These are phyloP conservation scores for Boletellus ananas DNA, from an alignment of 768 basidiomycete species.

Conservation along the genomic window DNA sequence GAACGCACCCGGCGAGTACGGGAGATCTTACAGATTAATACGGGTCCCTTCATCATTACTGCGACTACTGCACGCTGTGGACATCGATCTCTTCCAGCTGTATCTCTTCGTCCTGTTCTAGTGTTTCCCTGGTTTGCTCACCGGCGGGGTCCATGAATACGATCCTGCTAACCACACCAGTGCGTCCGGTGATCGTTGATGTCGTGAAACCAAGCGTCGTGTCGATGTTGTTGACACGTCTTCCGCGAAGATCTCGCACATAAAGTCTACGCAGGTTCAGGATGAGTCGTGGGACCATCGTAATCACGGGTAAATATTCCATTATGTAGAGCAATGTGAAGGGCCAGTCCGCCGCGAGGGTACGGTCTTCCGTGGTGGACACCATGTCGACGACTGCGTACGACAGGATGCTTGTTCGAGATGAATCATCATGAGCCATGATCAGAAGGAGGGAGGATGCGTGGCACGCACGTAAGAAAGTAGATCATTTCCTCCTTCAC, in stretches of 20 bases:
- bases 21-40: no score
- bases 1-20: no score
- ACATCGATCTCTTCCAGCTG: background rate
- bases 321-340: background rate
- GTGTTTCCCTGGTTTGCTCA: background rate
- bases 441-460: no score
- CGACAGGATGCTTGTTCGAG: background rate
- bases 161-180: background rate
- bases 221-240: background rate
- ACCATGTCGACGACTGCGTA: background rate
- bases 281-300: conserved; percentile 1
- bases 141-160: background rate
- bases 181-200: no score
- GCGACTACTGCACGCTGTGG: no score
- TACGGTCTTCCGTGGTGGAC: background rate
- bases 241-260: background rate
- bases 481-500: background rate
- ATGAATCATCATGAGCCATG: no score
- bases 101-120: background rate
- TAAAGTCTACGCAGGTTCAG: background rate
- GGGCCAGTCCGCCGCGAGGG: background rate
- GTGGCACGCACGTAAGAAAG: background rate
- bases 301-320: background rate
- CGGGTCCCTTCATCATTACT: no score
- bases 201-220: background rate